Conservation (phyloP, 208 protist species). For the Wallacemonas sp. region DNA sequence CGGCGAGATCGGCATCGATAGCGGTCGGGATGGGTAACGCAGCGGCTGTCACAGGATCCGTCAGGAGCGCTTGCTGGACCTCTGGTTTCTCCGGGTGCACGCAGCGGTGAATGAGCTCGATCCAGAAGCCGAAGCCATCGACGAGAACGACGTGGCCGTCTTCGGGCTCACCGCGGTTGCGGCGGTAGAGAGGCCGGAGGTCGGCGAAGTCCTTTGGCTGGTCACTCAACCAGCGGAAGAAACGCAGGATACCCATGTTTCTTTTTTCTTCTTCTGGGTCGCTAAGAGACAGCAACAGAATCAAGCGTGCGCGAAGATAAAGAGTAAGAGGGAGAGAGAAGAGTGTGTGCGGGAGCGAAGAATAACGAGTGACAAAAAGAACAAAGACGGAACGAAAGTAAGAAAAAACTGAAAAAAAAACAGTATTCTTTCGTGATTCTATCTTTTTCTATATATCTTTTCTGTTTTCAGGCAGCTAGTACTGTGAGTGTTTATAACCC, state of each 20-base stretch:
- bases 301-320: neutral
- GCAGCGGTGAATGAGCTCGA: slow-evolving; percentile 12
- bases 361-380: too few relatives aligned
- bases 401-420: too few relatives aligned
- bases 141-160: slow-evolving; percentile 18
- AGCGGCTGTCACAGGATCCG: neutral
- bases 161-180: slow-evolving; percentile 9
- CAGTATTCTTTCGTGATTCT: too few relatives aligned
- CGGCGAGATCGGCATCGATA: slow-evolving; percentile 19
- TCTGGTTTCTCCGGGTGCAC: slow-evolving; percentile 13
- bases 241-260: slow-evolving; percentile 10
- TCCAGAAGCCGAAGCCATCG: slow-evolving; percentile 23
- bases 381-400: too few relatives aligned
- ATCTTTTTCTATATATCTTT: too few relatives aligned
- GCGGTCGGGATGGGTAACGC: neutral
- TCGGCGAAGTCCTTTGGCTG: slow-evolving; percentile 15
- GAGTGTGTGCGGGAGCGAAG: too few relatives aligned
- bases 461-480: too few relatives aligned
- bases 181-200: slow-evolving; percentile 7
- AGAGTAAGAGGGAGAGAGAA: neutral
- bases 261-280: neutral
- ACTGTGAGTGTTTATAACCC: too few relatives aligned
- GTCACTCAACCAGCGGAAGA: slow-evolving; percentile 6
- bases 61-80: neutral
- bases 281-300: too few relatives aligned